Evolutionary conservation across 192 early-diverging fungal species (phyloP).

Genomic region (Coemansia javaensis): DNA sequence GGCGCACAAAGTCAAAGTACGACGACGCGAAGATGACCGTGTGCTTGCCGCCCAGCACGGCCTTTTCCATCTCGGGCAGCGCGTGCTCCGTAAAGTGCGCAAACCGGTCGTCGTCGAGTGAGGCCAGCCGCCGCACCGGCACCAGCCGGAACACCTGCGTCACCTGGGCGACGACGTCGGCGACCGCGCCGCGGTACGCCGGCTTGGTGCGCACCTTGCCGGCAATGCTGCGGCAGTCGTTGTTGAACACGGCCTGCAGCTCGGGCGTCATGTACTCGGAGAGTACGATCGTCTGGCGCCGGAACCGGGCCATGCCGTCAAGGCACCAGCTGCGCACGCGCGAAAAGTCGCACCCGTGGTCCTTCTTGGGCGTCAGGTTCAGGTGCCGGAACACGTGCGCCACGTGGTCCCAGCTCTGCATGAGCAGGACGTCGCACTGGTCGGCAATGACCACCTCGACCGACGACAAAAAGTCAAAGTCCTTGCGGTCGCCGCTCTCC

Average conservation of each 20-base stretch:
- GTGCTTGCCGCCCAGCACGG: conserved; percentile 54
- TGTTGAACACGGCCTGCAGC: conserved; percentile 83
- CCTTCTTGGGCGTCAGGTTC: conserved; percentile 83
- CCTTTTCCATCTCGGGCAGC: conserved; percentile 48
- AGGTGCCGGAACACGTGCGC: conserved; percentile 75
- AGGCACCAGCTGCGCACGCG: conserved; percentile 80
- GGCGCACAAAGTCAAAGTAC: conserved; percentile 94
- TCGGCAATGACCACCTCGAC: conserved; percentile 89
- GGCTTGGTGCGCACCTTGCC: conserved; percentile 72
- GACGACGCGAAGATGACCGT: conserved; percentile 80
- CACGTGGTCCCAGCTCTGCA: conserved; percentile 99
- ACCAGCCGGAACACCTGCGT: conserved; percentile 83
- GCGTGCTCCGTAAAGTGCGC: conserved; percentile 73
- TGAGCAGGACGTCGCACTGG: conserved; percentile 77
- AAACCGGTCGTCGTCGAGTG: conserved; percentile 77
- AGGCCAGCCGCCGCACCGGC: conserved; percentile 53
- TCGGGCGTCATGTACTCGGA: conserved; percentile 82
- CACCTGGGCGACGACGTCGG: conserved; percentile 72
- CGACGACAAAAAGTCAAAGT: conserved; percentile 90
- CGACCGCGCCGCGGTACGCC: conserved; percentile 61
- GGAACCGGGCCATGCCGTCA: conserved; percentile 76
- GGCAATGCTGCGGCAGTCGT: conserved; percentile 50
- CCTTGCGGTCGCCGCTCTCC: conserved; percentile 75
- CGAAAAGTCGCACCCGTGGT: conserved; percentile 96
- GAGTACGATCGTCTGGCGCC: conserved; percentile 86